Percentiles rank a stretch among this genome's conserved stretches.
Evolutionary conservation across 225 moss, liverwort and hornwort species (phyloP).

Genomic region (Climacium dendroides): DNA sequence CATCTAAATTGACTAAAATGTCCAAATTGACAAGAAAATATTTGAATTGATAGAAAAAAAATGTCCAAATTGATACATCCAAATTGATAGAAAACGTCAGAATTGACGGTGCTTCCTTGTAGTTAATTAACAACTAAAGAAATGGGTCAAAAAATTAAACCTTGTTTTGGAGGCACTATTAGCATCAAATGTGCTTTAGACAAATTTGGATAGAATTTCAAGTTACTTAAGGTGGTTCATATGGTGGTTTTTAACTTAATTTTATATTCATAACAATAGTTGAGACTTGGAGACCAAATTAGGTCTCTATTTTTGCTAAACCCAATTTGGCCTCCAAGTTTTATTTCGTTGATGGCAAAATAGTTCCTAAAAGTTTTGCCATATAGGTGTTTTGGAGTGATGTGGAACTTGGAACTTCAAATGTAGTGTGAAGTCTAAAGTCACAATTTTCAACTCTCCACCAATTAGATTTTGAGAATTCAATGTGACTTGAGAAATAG

Average conservation of each 20-base stretch:
- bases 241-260: too few relatives aligned
- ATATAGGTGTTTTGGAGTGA: not conserved
- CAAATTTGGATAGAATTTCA: not conserved
- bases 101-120: too few relatives aligned
- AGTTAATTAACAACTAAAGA: too few relatives aligned
- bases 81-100: too few relatives aligned
- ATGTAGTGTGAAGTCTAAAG: not conserved
- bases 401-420: accelerated
- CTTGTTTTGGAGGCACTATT: accelerated
- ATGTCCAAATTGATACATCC: too few relatives aligned
- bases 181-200: not conserved
- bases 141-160: accelerated
- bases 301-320: not conserved
- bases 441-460: accelerated
- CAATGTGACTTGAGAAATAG: accelerated
- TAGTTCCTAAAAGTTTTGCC: accelerated
- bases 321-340: not conserved
- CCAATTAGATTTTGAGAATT: not conserved
- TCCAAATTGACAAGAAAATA: too few relatives aligned
- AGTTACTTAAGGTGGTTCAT: too few relatives aligned
- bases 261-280: not conserved
- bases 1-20: accelerated
- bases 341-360: accelerated
- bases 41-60: too few relatives aligned
- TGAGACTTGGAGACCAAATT: accelerated